Evolutionary conservation across 352 stramenopile species (phyloP).

Genomic region (Globisporangium nunn): DNA sequence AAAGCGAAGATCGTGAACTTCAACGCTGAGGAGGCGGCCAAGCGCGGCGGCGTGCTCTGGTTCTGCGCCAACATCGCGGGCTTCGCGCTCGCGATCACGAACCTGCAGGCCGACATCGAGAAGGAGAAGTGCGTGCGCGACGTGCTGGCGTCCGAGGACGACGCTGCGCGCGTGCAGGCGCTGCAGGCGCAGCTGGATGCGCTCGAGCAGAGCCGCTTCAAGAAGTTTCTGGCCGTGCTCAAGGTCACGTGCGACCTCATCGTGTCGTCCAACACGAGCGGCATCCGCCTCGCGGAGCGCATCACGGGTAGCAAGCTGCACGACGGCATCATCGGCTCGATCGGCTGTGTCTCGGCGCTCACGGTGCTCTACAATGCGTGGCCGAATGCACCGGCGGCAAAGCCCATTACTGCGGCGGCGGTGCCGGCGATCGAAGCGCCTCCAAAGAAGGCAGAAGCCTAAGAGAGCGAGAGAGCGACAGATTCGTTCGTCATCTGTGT

Average conservation of each 20-base stretch:
- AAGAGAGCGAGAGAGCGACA: not conserved
- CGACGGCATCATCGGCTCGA: slow-evolving; percentile 74
- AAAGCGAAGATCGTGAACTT: slow-evolving; percentile 68
- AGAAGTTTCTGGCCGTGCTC: slow-evolving; percentile 77
- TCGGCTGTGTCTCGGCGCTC: slow-evolving; percentile 74
- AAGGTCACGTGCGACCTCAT: slow-evolving; percentile 84
- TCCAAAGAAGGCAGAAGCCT: slow-evolving; percentile 10
- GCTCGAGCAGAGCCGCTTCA: slow-evolving; percentile 52
- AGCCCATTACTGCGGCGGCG: slow-evolving; percentile 7
- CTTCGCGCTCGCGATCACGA: slow-evolving; percentile 66
- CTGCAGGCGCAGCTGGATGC: slow-evolving; percentile 55
- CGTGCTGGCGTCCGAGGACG: slow-evolving; percentile 64
- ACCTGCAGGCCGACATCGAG: slow-evolving; percentile 67
- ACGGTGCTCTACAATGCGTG: slow-evolving; percentile 84
- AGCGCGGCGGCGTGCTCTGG: slow-evolving; percentile 73
- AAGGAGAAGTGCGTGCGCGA: slow-evolving; percentile 75
- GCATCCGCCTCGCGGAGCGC: slow-evolving; percentile 67
- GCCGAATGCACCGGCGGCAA: slow-evolving; percentile 27
- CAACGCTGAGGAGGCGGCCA: slow-evolving; percentile 51
- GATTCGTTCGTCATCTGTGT: too few relatives aligned
- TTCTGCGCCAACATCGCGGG: slow-evolving; percentile 80
- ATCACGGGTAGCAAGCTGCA: slow-evolving; percentile 76
- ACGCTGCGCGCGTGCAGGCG: slow-evolving; percentile 37
- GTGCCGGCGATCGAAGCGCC: too few relatives aligned
- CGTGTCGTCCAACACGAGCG: slow-evolving; percentile 81